Percentiles rank a stretch among this genome's conserved stretches.
Conservation (phyloP, 192 early-diverging fungal species). For the Backusella liffmaniae region DNA sequence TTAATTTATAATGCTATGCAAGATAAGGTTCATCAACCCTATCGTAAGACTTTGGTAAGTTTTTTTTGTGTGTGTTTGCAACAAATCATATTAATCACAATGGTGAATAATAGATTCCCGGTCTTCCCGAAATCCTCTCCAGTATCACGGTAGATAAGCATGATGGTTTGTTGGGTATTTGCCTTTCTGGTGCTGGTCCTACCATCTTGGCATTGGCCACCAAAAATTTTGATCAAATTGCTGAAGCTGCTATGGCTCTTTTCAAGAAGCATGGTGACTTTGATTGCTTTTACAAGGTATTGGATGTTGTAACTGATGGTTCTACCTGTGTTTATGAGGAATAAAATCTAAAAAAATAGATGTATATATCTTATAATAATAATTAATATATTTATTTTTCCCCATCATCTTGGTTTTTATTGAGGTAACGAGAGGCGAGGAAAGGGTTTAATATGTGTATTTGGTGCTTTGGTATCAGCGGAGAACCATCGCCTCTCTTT, state of each 20-base stretch:
- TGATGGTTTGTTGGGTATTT: conserved; percentile 89
- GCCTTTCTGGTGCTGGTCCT: conserved; percentile 95
- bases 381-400: not conserved
- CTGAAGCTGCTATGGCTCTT: conserved; percentile 58
- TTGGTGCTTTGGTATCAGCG: too few relatives aligned
- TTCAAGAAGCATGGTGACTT: conserved; percentile 58
- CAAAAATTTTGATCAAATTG: conserved; percentile 84
- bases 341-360: not conserved
- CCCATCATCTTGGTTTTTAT: not conserved
- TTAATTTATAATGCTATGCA: conserved; percentile 91
- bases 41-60: conserved; percentile 85
- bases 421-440: not conserved
- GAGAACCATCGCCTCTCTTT: not conserved
- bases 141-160: conserved; percentile 69
- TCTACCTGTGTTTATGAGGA: conserved; percentile 36
- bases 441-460: not conserved
- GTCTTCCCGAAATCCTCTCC: conserved; percentile 82
- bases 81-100: not conserved
- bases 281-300: conserved; percentile 54
- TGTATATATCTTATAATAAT: not conserved
- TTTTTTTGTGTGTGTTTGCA: not conserved
- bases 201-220: conserved; percentile 90
- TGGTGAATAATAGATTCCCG: conserved; percentile 61
- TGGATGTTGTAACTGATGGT: conserved; percentile 63
- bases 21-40: conserved; percentile 96